Conservation (phyloP, 257 asterid genomes). For the Cordia subcordata region DNA sequence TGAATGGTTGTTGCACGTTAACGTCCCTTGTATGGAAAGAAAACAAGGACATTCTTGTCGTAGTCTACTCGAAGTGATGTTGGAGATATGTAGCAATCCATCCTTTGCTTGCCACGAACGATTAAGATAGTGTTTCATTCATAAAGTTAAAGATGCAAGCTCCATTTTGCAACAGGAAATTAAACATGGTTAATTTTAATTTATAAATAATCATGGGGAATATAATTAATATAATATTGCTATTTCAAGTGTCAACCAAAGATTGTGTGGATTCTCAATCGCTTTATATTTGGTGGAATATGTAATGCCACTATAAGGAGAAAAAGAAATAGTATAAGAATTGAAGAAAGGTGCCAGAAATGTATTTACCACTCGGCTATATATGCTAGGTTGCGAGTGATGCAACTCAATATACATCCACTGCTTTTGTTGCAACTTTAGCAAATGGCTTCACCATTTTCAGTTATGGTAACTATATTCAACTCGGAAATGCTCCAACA, state of each 20-base stretch:
- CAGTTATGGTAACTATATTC: not conserved
- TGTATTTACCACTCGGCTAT: no score
- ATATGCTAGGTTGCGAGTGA: no score
- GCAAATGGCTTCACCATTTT: not conserved
- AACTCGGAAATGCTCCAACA: no score
- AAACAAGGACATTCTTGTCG: conserved; percentile 10
- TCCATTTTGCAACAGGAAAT: not conserved
- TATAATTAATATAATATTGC: not conserved
- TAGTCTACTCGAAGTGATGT: conserved; percentile 14
- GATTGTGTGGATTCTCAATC: no score
- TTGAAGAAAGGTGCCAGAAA: no score
- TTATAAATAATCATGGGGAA: no score
- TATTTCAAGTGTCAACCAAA: not conserved
- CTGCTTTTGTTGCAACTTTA: not conserved
- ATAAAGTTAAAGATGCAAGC: not conserved
- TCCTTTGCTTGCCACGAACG: conserved; percentile 4
- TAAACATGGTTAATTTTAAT: no score
- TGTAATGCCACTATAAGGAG: not conserved
- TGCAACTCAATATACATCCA: not conserved
- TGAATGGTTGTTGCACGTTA: conserved; percentile 11
- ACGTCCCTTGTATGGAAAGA: conserved; percentile 20
- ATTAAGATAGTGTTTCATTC: not conserved
- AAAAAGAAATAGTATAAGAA: no score
- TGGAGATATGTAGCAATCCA: not conserved
- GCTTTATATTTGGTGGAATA: not conserved